phyloP scores from a whole-genome alignment of 176 grass and related monocot species.

The Oropetium thomaeum region DNA sequence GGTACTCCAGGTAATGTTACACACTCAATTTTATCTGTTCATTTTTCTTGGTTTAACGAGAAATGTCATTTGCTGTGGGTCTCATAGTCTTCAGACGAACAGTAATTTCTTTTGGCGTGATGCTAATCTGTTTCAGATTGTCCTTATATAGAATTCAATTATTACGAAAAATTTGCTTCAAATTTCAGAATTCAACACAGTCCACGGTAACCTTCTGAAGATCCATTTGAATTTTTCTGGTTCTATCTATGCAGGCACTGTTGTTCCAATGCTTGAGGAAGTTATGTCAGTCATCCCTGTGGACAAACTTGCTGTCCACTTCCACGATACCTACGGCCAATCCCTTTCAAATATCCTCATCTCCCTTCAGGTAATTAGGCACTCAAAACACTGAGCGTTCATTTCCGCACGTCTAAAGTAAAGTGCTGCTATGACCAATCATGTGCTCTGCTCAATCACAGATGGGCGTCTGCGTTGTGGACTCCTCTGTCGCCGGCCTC shows the following conservation, averaged over 20 bases:
- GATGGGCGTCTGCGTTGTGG: slow-evolving; percentile 72
- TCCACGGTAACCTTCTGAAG: not conserved
- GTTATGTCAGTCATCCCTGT: slow-evolving; percentile 64
- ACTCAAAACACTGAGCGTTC: not conserved
- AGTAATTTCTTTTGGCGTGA: not conserved
- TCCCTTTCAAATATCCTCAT: slow-evolving; percentile 85
- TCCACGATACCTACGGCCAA: slow-evolving; percentile 93
- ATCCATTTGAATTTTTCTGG: not conserved
- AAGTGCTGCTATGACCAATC: not conserved
- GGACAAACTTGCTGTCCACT: slow-evolving; percentile 93
- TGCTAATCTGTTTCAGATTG: not conserved
- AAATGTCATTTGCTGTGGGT: not conserved
- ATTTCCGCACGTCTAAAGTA: not conserved
- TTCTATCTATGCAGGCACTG: slow-evolving; percentile 39
- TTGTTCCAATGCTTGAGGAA: slow-evolving; percentile 80
- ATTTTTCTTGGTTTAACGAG: not conserved
- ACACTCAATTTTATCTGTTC: not conserved
- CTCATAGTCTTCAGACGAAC: not conserved
- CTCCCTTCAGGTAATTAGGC: slow-evolving; percentile 69
- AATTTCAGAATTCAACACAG: not conserved
- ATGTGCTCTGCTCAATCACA: slow-evolving; percentile 41
- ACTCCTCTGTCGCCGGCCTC: slow-evolving; percentile 72
- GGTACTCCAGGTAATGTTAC: slow-evolving; percentile 74
- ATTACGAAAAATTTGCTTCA: not conserved
- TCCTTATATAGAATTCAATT: not conserved